Evolutionary conservation across 169 alveolate species (phyloP), one percentile per base, ranked within the genome.

Genomic region (Fabrea salina): DNA sequence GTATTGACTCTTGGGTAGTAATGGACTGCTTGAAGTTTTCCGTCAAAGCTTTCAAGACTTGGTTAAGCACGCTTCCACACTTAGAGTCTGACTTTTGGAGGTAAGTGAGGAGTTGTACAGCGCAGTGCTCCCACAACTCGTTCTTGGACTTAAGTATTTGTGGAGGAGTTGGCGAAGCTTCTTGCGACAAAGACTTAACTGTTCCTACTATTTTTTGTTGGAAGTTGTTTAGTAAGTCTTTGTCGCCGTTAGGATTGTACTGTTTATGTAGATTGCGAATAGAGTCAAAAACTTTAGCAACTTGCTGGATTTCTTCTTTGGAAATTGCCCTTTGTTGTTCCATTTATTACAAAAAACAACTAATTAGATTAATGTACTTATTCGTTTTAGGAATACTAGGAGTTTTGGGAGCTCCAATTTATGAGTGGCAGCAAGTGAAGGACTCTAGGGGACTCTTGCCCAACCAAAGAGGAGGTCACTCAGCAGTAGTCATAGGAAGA

Each of bases 381-480:
- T 30, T 61, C 32, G 32, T 61, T 35, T 8, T 61, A 16, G 22
- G 32, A 2, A 7, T 11, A 61, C 51, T 61, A 33, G 41, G 22
- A 11, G 53, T 27, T 16, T 11, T 25, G n/a, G 11, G 54, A 61
- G 11, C 16, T 2, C 74, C 74, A 13, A 47, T 61, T 30, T 61
- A 61, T 35, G 39, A 47, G 16, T 61, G 74, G 74, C n/a, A 16
- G n/a, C 44, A 61, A 35, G 49, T n/a, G 13, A 61, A 93, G 16
- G 72, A 85, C 33, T 87, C 88, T 43, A 93, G 84, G 59, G 97
- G 98, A 50, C 87, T 87, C 27, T 94, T 95, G 6, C 98, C 98
- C 39, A 82, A 90, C 41, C 93, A 97, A 13, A 82, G 98, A 82
- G 97, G 97, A 37, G 97, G 97, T 5, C 98, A 95, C 83, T 84